phyloP scores from a whole-genome alignment of 108 stramenopile genomes.

The Nitzschia sp. region DNA sequence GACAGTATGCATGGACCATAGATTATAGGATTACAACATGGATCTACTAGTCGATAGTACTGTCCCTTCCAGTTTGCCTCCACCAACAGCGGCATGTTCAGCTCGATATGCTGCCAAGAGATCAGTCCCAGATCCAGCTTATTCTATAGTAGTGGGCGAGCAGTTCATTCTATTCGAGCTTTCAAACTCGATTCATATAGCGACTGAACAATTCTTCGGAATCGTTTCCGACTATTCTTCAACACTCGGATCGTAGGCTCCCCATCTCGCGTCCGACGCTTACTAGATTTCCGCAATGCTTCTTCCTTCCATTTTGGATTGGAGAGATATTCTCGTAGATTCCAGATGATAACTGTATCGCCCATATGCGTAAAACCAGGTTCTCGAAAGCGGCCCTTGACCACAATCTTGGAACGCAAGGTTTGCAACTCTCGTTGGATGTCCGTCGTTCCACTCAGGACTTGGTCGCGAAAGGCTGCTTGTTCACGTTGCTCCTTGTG shows the following conservation, averaged over 20 bases:
- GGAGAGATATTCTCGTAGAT: conserved; percentile 40
- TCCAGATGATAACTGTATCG: conserved; percentile 63
- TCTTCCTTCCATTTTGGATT: conserved; percentile 71
- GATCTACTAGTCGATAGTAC: no score
- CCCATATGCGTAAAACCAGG: conserved; percentile 47
- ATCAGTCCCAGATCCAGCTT: no score
- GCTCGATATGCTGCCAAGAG: no score
- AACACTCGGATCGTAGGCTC: neutral
- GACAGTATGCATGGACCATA: no score
- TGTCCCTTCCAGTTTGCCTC: no score
- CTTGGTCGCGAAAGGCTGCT: conserved; percentile 21
- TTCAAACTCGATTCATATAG: conserved; percentile 7
- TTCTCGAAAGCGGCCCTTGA: conserved; percentile 42
- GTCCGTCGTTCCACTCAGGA: conserved; percentile 43
- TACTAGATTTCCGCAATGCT: conserved; percentile 45
- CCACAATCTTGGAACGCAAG: neutral
- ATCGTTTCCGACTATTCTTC: conserved; percentile 10
- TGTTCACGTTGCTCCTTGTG: conserved; percentile 45
- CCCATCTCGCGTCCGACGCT: conserved; percentile 13
- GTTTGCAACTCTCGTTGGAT: conserved; percentile 35
- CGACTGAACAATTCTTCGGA: neutral
- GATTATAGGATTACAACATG: no score
- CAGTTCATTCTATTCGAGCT: no score
- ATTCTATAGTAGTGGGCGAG: no score
- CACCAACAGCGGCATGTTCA: no score